Percentiles rank a stretch among this genome's conserved stretches.
phyloP scores from a whole-genome alignment of 306 rosid species.

The Luffa aegyptiaca region DNA sequence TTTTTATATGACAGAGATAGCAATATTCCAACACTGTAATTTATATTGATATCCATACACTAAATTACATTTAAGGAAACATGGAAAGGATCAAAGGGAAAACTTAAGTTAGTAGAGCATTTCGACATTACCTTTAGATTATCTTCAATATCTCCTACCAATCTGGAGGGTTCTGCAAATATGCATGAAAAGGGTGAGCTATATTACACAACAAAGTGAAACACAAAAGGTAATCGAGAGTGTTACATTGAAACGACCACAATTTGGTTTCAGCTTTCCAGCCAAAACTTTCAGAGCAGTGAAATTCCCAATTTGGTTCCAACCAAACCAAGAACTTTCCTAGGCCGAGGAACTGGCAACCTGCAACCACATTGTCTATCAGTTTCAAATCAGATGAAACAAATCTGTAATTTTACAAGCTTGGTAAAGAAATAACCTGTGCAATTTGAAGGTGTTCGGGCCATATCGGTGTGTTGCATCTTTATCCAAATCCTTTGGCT shows the following conservation, averaged over 20 bases:
- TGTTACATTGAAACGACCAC: conserved; percentile 87
- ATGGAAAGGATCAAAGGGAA: not conserved
- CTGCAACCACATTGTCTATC: conserved; percentile 26
- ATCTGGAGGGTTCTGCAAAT: conserved; percentile 82
- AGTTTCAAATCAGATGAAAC: conserved; percentile 14
- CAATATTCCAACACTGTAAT: not conserved
- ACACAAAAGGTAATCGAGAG: not conserved
- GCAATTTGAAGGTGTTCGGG: conserved; percentile 85
- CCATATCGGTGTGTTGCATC: conserved; percentile 96
- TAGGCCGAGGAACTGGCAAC: conserved; percentile 95
- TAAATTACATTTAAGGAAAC: not conserved
- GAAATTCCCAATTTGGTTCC: conserved; percentile 96
- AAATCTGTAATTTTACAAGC: not conserved
- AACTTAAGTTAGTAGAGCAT: not conserved
- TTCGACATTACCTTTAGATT: conserved; percentile 56
- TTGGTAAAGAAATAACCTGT: conserved; percentile 44
- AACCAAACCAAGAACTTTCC: conserved; percentile 95
- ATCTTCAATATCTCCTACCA: conserved; percentile 99
- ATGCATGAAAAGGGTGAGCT: not conserved
- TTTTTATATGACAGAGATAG: not conserved
- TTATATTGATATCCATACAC: not conserved
- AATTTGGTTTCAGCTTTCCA: conserved; percentile 83
- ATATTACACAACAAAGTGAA: not conserved
- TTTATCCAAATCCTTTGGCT: conserved; percentile 82
- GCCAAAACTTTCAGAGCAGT: conserved; percentile 97